Evolutionary conservation across 805 yeast species (phyloP), one percentile per base, ranked within the genome.

Genomic region (Cyberlindnera americana): DNA sequence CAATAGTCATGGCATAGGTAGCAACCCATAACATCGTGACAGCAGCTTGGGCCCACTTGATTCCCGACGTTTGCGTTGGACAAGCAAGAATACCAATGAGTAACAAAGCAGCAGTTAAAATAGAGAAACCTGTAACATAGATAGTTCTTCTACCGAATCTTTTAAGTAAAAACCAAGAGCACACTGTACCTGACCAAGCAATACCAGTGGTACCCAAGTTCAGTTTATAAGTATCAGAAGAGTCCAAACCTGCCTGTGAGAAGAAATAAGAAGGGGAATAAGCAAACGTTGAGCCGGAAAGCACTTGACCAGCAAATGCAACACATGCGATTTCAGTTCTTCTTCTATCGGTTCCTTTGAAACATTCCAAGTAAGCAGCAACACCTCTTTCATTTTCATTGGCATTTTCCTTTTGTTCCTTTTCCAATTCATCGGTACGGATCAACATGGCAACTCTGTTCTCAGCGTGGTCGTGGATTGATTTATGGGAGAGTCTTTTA

Each of bases 261-360:
- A 66, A 73, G 57, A 70, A 72, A 49, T 71, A 73, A 10, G 78
- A 67, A 17, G 56, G 52, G 7, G 75, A 60, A 53, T 69, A 72
- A 27, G 71, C 72, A 49, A 70, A 71, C 3, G 72, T 56, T 5
- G 76, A 65, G 41, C 78, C 78, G 24, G 72, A 65, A 44, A 68
- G 56, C 26, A 66, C 61, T 50, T 72, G 78, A 47, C 66, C 62
- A 39, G 67, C 47, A 64, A 72, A 69, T 9, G 54, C 43, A 16
- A 64, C 58, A 38, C 70, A 51, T 34, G 66, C 61, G 19, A 49
- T 49, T 31, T 46, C 50, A 1, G 80, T 73, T 60, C 80, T 64
- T 53, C 72, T 63, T 22, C 66, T 48, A 49, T 74, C 65, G 4
- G 57, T 46, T 5, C 70, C 69, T 46, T 59, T 61, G 62, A 73